Percentiles rank a stretch among this genome's conserved stretches.
phyloP scores from a whole-genome alignment of 441 rosid genomes.

The Gossypium schwendimanii region DNA sequence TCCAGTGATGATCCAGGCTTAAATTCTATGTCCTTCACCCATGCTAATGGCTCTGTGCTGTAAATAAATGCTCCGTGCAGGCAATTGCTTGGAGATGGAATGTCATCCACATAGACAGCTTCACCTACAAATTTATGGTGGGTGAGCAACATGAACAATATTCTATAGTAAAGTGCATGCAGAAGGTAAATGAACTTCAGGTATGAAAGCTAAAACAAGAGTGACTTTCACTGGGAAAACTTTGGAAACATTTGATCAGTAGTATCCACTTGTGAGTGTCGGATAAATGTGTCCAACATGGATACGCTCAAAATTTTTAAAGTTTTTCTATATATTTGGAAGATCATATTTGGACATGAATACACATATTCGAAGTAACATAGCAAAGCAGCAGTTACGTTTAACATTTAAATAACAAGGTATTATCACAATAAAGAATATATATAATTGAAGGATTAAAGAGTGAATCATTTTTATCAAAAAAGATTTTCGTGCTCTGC shows the following conservation, averaged over 20 bases:
- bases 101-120: constrained; percentile 90
- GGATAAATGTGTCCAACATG: too few species aligned
- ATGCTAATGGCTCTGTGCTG: constrained; percentile 78
- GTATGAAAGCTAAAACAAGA: not conserved
- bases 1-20: constrained; percentile 36
- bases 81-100: constrained; percentile 76
- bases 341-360: too few species aligned
- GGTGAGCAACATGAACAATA: constrained; percentile 7
- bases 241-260: not conserved
- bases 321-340: too few species aligned
- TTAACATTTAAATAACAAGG: too few species aligned
- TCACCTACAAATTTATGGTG: constrained; percentile 48
- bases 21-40: constrained; percentile 50
- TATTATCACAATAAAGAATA: too few species aligned
- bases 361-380: too few species aligned
- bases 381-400: too few species aligned
- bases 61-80: constrained; percentile 75
- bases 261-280: too few species aligned
- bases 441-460: too few species aligned
- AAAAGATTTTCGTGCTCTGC: too few species aligned
- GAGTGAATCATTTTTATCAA: too few species aligned
- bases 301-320: too few species aligned
- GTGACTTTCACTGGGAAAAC: not conserved
- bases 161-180: not conserved
- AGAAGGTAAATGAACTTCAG: not conserved